Evolutionary conservation across 192 early-diverging fungal genomes (phyloP), one percentile per base, ranked within the genome.

Genomic region (Dissophora globulifera): DNA sequence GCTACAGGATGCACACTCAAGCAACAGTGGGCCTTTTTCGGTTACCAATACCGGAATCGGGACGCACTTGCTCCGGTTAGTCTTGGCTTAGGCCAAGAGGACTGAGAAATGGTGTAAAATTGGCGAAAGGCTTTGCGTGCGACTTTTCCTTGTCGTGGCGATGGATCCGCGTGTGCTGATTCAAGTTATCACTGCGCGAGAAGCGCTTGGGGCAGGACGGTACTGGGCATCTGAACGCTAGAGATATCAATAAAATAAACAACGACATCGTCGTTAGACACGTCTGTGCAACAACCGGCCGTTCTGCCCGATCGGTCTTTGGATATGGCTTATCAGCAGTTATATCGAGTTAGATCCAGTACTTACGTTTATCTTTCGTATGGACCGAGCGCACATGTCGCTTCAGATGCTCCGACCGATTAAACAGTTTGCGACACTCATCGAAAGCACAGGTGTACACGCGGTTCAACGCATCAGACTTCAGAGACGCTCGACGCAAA

Each of bases 361-460:
- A 71, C 83, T 65, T 81, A 88, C 86, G 86, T 83, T 85, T 83
- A 31, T 88, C 86, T n/a, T 80, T 56, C 9, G 86, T 88, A 32
- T 88, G 86, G 10, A 88, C 85, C 2, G 84, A 86, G 46, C 86
- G 78, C 38, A 86, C 76, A 50, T 88, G 86, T 35, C 86, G 67
- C 62, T 88, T 88, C 17, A 88, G 27, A 41, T 88, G 86, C 46
- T 88, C 86, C 6, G 84, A 86, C 7, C 86, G 41, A 49, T 83
- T 86, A 40, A 88, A 88, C 10, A 82, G 65, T 51, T 75, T 82
- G 15, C 80, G 75, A 46, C 86, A 88, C 12, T 67, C 79, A 12
- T 81, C 80, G 47, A 80, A 51, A 31, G 47, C 51, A 50, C 85
- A 88, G 7, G 78, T 69, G 49, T 82, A 87, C 22, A 67, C 50